These are phyloP conservation scores for Vicia faba DNA, from an alignment of 306 rosid species.

Conservation along the genomic window DNA sequence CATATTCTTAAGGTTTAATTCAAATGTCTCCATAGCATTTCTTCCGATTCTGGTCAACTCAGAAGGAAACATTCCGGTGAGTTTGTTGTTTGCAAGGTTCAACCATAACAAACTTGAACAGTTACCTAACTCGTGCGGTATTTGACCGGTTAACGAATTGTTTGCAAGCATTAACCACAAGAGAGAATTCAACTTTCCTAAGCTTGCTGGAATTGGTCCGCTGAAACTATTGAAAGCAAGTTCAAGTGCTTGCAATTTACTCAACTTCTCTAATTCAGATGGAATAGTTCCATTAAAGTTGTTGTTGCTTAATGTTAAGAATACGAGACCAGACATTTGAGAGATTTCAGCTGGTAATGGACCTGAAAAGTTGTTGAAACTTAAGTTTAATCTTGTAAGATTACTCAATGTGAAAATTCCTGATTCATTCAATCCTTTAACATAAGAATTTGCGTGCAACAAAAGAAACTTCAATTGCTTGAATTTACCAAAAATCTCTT, in stretches of 20 bases:
- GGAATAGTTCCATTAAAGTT: constrained; percentile 67
- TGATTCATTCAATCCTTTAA: constrained; percentile 61
- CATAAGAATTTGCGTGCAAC: constrained; percentile 60
- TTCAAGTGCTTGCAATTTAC: constrained; percentile 62
- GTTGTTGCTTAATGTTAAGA: constrained; percentile 68
- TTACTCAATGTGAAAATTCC: constrained; percentile 68
- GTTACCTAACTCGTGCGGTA: constrained; percentile 75
- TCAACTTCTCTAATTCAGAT: constrained; percentile 51
- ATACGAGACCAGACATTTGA: constrained; percentile 52
- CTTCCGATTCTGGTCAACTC: constrained; percentile 66
- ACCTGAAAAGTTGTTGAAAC: constrained; percentile 71
- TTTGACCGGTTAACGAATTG: constrained; percentile 62
- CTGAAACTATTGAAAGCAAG: constrained; percentile 65
- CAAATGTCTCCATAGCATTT: constrained; percentile 59
- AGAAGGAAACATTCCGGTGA: constrained; percentile 62
- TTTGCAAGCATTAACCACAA: constrained; percentile 85
- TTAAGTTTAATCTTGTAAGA: constrained; percentile 58
- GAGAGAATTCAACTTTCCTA: constrained; percentile 73
- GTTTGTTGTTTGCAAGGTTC: constrained; percentile 79
- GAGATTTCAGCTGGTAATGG: constrained; percentile 71
- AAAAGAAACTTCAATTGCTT: constrained; percentile 65
- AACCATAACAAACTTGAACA: constrained; percentile 87
- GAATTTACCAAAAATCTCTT: constrained; percentile 65
- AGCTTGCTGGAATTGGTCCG: constrained; percentile 67
- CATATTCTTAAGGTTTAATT: constrained; percentile 29